Base-by-base conservation (phyloP, 2,329 filamentous ascomycete species). In the Claviceps purpurea region DNA sequence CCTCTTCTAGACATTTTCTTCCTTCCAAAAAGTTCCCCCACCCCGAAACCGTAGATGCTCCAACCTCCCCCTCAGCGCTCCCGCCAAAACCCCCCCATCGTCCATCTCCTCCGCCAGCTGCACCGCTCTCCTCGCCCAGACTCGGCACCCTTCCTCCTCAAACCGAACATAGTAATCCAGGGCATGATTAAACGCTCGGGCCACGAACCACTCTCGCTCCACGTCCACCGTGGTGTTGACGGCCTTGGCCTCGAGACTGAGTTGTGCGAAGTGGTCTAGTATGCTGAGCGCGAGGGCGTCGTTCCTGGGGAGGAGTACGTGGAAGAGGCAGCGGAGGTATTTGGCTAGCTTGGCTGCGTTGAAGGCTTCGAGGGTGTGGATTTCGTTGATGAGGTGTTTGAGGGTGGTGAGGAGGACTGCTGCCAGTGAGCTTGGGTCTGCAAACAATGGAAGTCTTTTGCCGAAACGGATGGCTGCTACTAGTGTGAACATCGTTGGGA, bases 241-340 rank as follows among this genome's bases (percentile, higher is more conserved):
- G 55, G 73, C 63, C 2, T 70, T 62, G n/a, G 74, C 67, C 57
- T 76, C 71, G 50, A 69, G 67, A 6, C 78, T 77, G 50, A 83
- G 72, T 1, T 64, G 64, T 2, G 74, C 72, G 1, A 81, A 78
- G 60, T 89, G 81, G n/a, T 81, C 75, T 7, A 89, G 68, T 4
- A 89, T 72, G 46, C 75, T 71, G 49, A 84, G 69, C 10, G 79
- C 77, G 16, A 81, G 65, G 0, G 65, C 64, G 20, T 80, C 74
- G 47, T 82, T 75, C 4, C 76, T 69, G 1, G 76, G 70, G 0
- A 89, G 67, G 0, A 84, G 76, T 1, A 81, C 72, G 55, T 86
- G 84, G 57, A 91, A 86, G 2, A 93, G 72, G 59, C 86, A 89
- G 1, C 87, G 79, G 46, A 91, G 77, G 70, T 93, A 95, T 59